Evolutionary conservation across 805 yeast genomes (phyloP).

Genomic region (Metschnikowia santaceciliae): DNA sequence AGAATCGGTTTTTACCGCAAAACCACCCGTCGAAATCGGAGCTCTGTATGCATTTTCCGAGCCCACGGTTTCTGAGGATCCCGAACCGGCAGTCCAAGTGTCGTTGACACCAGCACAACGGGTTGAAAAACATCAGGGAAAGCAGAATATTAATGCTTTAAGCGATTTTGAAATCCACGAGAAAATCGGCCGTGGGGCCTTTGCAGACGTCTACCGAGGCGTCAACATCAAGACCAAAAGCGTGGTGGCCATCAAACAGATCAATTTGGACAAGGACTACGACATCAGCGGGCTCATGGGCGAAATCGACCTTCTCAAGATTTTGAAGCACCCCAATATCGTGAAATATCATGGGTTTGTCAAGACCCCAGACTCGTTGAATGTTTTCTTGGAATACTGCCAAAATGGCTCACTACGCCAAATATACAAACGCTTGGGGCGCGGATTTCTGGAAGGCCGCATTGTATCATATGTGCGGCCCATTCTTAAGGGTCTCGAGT

Average conservation of each 20-base stretch:
- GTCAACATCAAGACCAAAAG: slow-evolving; percentile 60
- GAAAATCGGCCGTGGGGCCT: slow-evolving; percentile 86
- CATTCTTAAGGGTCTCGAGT: slow-evolving; percentile 51
- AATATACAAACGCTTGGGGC: slow-evolving; percentile 43
- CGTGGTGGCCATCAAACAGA: slow-evolving; percentile 77
- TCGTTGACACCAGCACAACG: slow-evolving; percentile 52
- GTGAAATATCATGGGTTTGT: slow-evolving; percentile 60
- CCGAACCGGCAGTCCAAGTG: slow-evolving; percentile 11
- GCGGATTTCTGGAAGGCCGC: slow-evolving; percentile 52
- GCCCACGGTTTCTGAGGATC: background rate
- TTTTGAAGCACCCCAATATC: slow-evolving; percentile 48
- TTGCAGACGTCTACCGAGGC: slow-evolving; percentile 81
- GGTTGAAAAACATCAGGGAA: slow-evolving; percentile 35
- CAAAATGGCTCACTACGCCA: slow-evolving; percentile 64
- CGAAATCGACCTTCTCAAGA: slow-evolving; percentile 63
- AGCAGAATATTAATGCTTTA: slow-evolving; percentile 39
- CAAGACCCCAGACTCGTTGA: slow-evolving; percentile 47
- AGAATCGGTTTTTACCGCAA: too few relatives aligned
- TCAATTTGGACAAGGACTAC: slow-evolving; percentile 51
- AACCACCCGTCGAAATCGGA: background rate
- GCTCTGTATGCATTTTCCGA: background rate
- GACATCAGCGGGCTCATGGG: slow-evolving; percentile 50
- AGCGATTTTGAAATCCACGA: slow-evolving; percentile 53
- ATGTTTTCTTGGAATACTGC: slow-evolving; percentile 55
- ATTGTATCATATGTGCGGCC: slow-evolving; percentile 42